Conservation (phyloP, 164 flowering plant genomes). For the Dillenia suffruticosa region DNA sequence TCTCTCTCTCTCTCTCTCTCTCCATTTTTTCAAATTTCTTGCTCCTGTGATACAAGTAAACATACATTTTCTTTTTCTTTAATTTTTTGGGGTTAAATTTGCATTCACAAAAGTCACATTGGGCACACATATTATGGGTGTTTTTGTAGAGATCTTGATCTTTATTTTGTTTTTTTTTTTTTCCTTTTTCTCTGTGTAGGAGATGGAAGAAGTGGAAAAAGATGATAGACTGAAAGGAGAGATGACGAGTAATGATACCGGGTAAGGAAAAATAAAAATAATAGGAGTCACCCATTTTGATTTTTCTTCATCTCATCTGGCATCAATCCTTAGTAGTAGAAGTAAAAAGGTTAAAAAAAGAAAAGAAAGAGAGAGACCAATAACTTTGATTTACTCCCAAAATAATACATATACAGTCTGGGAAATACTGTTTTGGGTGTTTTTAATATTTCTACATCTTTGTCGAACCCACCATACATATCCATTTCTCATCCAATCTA, state of each 20-base stretch:
- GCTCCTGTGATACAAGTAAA: too few species aligned
- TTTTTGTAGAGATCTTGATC: too few species aligned
- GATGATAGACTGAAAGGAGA: background rate
- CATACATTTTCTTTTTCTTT: too few species aligned
- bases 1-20: too few species aligned
- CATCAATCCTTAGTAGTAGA: constrained; percentile 18
- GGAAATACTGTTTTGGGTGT: constrained; percentile 15
- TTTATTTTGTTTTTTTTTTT: background rate
- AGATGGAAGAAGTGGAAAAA: constrained; percentile 5
- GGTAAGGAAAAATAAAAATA: constrained; percentile 22
- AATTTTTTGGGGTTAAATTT: too few species aligned
- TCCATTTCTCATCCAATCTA: constrained; percentile 26
- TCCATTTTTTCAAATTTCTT: too few species aligned
- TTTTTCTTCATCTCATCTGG: constrained; percentile 10
- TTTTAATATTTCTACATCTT: constrained; percentile 21
- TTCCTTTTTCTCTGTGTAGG: constrained; percentile 14
- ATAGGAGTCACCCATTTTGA: background rate
- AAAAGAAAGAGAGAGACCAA: constrained; percentile 2
- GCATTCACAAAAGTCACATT: too few species aligned
- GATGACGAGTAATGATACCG: constrained; percentile 22
- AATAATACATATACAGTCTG: too few species aligned
- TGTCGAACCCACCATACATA: constrained; percentile 29
- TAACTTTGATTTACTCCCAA: background rate
- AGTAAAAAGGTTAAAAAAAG: constrained; percentile 21
- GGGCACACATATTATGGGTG: too few species aligned